Base-by-base conservation (phyloP, 495 filamentous ascomycete genomes). In the Annulohypoxylon maeteangense region DNA sequence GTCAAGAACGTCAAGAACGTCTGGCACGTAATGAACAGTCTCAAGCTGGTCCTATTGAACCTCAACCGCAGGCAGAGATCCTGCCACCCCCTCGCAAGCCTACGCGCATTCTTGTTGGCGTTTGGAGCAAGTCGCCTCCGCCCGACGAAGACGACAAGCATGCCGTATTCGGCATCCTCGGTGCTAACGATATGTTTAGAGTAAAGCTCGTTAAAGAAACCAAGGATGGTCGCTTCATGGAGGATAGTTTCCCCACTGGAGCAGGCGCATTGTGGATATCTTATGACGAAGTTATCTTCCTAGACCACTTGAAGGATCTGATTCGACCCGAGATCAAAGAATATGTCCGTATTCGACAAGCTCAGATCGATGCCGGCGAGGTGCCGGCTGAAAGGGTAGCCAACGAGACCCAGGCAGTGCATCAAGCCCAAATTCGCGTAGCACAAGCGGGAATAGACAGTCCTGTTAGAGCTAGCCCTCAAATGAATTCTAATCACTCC, bases 251-350 rank as follows among this genome's bases (percentile, higher is more conserved):
- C 53, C 86, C 86, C 0, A 68, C 61, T 16, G 86, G 86, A 1
- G 81, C 86, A 7, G 85, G 85, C 8, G 82, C 80, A 2, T 71
- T 88, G 1, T 88, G 86, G 86, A 85, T 87, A 7, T 75, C 80
- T 1, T 88, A 84, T 68, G 85, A 88, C n/a, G 82, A 87, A 14
- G 81, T 85, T 29, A 79, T 79, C 22, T 82, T 87, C 31, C 75
- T 86, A 10, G 75, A 77, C 2, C 84, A 87, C 25, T 75, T 88
- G 5, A 68, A 71, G n/a, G 34, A 72, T 0, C 75, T 87, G 1
- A 74, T 70, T 5, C 72, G 86, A 3, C 76, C 81, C 7, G 84
- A 88, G 64, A 73, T 88, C 48, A 88, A 86, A 72, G 85, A 88
- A 67, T 88, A 87, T 70, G 80, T 80, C 54, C 80, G 85, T 1